These are phyloP conservation scores for Chlorencoelia australis DNA, from an alignment of 2,329 filamentous ascomycete species.

Conservation along the genomic window DNA sequence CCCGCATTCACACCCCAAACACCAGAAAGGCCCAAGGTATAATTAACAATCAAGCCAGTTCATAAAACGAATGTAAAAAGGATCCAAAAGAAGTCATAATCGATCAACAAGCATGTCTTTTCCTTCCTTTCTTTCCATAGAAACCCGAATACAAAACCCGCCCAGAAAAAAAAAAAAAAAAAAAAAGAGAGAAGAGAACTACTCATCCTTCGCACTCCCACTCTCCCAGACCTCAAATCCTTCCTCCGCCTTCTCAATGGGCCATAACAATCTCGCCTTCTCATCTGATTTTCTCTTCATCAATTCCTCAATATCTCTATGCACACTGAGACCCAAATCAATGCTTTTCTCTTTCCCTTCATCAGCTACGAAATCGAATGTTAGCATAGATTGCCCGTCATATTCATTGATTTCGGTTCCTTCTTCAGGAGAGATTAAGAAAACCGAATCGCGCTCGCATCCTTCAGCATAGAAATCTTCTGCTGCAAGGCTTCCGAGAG, in stretches of 20 bases:
- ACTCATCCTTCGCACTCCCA: conserved; percentile 49
- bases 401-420: too few species aligned
- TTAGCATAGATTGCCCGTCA: conserved; percentile 6
- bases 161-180: not conserved
- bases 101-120: conserved; percentile 44
- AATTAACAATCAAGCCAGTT: too few species aligned
- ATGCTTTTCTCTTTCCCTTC: too few species aligned
- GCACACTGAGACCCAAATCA: too few species aligned
- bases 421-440: conserved; percentile 54
- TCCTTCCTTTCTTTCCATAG: conserved; percentile 34
- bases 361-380: conserved; percentile 24
- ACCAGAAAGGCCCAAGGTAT: too few species aligned
- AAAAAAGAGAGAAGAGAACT: too few species aligned
- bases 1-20: too few species aligned
- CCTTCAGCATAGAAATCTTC: conserved; percentile 58
- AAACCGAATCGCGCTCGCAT: conserved; percentile 50
- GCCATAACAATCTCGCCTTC: conserved; percentile 33
- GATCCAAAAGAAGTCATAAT: conserved; percentile 57
- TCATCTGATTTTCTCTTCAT: too few species aligned
- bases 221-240: conserved; percentile 64
- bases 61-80: conserved; percentile 58
- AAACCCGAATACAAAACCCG: not conserved
- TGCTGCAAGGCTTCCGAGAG: conserved; percentile 57
- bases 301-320: too few species aligned
- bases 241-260: conserved; percentile 49